phyloP scores from a whole-genome alignment of 2,329 filamentous ascomycete species.

The Fusarium verticillioides region DNA sequence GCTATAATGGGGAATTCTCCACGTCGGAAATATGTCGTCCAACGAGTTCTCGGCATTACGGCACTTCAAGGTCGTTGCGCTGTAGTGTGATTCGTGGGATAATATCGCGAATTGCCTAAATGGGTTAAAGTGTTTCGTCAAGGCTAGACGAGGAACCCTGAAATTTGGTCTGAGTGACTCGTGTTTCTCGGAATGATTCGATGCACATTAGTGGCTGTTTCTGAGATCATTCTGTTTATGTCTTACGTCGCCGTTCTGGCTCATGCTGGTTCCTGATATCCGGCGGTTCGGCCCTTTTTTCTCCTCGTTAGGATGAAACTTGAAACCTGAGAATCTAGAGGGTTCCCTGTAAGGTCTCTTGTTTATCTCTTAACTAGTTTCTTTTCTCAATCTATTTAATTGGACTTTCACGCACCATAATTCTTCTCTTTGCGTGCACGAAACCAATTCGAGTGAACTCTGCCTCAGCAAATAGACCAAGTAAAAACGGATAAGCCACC shows the following conservation, averaged over 20 bases:
- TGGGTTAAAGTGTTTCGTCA: background rate
- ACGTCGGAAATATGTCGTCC: background rate
- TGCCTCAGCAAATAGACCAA: rapidly evolving
- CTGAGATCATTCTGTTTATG: background rate
- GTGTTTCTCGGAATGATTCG: background rate
- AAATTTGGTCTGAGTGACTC: background rate
- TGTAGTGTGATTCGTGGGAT: background rate
- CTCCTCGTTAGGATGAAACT: background rate
- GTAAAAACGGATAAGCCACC: background rate
- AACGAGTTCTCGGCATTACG: background rate
- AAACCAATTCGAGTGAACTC: rapidly evolving
- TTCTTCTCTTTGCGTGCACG: rapidly evolving
- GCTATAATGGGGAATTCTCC: background rate
- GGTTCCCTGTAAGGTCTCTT: no score
- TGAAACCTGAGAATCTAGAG: no score
- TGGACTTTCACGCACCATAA: no score
- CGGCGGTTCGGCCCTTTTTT: no score
- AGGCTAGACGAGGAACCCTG: background rate
- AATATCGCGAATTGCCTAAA: background rate
- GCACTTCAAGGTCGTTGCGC: background rate
- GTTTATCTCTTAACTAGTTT: no score
- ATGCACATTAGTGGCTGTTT: background rate
- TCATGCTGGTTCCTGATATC: rapidly evolving
- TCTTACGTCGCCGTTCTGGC: background rate
- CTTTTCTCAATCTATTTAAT: no score